Percentiles rank a stretch among this genome's conserved stretches.
Conservation (phyloP, 106 monocot genomes). For the Acorus calamus region DNA sequence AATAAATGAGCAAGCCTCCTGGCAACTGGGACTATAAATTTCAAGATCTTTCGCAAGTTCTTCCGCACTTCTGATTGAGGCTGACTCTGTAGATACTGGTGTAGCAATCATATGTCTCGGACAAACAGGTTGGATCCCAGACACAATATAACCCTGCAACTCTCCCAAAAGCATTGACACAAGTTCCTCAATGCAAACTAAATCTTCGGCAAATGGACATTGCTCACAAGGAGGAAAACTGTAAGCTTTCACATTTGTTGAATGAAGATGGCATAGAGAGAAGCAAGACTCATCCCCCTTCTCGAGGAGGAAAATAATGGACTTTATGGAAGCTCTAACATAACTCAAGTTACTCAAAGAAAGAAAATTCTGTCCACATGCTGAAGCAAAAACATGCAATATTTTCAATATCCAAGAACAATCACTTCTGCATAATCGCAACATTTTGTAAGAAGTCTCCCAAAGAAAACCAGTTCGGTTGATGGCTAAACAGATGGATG, state of each 20-base stretch:
- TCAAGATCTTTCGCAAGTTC: neutral
- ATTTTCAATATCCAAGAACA: constrained; percentile 32
- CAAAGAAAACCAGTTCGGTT: constrained; percentile 39
- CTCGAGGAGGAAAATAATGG: constrained; percentile 52
- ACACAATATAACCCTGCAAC: constrained; percentile 26
- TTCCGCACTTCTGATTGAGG: neutral
- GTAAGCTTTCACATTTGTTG: neutral
- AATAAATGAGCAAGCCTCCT: neutral
- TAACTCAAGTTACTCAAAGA: constrained; percentile 9
- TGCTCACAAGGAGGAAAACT: constrained; percentile 25
- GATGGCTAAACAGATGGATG: constrained; percentile 41
- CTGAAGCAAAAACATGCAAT: constrained; percentile 51
- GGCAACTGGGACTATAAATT: no score
- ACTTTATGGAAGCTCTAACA: constrained; percentile 25
- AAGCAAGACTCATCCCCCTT: neutral
- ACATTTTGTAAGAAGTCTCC: constrained; percentile 46
- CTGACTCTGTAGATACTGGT: neutral
- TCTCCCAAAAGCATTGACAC: constrained; percentile 30
- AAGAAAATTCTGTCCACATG: constrained; percentile 46
- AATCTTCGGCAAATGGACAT: constrained; percentile 48
- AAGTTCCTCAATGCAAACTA: constrained; percentile 34
- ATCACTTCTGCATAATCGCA: constrained; percentile 25
- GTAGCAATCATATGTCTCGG: neutral
- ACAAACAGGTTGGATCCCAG: neutral
- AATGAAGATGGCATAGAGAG: neutral